Base-by-base conservation (phyloP, 2,329 filamentous ascomycete genomes). In the Alternaria sp. region DNA sequence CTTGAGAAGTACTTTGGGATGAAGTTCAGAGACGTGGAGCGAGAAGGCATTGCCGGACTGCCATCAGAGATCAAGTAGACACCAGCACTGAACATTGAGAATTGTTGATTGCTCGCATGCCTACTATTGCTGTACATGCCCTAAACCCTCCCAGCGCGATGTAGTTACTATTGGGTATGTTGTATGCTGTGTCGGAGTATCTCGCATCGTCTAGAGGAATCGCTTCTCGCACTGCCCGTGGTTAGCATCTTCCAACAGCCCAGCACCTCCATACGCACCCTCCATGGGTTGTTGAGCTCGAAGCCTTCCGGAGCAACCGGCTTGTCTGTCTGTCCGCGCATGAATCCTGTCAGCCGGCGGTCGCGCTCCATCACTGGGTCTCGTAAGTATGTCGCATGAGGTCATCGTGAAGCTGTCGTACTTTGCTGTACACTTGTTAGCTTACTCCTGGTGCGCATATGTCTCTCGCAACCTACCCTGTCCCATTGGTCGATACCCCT, bases 221-320 rank as follows among this genome's bases (percentile, higher is more conserved):
- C 79, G 77, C 60, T 72, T 69, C 74, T 81, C 79, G 69, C 78
- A 72, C 79, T 81, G 67, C 47, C 30, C 17, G 10, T 23, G 46
- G 69, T 81, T 64, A 80, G 76, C 64, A 61, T n/a, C n/a, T 13
- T 44, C 25, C n/a, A 19, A 51, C 36, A 32, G 10, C 13, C 26
- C 10, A 45, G 19, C 21, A 43, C 28, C 13, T 40, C 23, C 3
- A 32, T 62, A 76, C 85, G 62, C 84, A 90, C 88, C 85, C 86
- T 88, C 88, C 88, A 90, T 67, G 86, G 86, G 80, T 89, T 89
- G 85, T 86, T 90, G 74, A 90, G 77, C 79, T 90, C 88, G 80
- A 90, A 90, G 64, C 88, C 88, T 60, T 82, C 79, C 26, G 88
- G 88, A 28, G 88, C 88, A 62, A 81, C 79, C 50, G 84, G 81